Percentiles rank a stretch among this genome's conserved stretches.
phyloP scores from a whole-genome alignment of 371 early-diverging fungal genomes.

The Mucor plumbeus region DNA sequence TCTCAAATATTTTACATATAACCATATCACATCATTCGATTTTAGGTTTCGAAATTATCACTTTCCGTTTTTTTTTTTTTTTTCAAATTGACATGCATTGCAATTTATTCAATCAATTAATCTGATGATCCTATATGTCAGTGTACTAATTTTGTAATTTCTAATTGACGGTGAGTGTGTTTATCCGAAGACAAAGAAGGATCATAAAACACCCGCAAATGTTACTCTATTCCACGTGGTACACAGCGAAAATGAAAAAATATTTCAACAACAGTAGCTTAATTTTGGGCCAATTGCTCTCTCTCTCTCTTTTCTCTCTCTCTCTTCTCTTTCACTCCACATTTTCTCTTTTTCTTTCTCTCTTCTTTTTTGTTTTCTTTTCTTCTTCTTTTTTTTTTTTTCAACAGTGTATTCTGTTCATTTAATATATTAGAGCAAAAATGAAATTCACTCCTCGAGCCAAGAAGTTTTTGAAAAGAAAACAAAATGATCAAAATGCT shows the following conservation, averaged over 20 bases:
- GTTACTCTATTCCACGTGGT: constrained; percentile 22
- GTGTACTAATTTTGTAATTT: background rate
- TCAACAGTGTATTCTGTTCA: background rate
- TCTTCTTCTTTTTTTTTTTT: background rate
- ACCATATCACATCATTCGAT: background rate
- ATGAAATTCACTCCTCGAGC: constrained; percentile 21
- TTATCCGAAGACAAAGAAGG: constrained; percentile 16
- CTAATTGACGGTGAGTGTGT: constrained; percentile 12
- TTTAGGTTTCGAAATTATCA: background rate
- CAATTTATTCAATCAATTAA: no score
- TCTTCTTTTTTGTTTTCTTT: constrained; percentile 3
- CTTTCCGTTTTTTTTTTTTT: no score
- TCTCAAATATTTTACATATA: background rate
- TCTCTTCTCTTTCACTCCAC: background rate
- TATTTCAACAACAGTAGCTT: constrained; percentile 18
- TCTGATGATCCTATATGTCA: no score
- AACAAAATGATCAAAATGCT: background rate
- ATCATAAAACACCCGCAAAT: constrained; percentile 19
- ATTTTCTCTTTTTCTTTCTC: background rate
- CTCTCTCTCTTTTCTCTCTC: background rate
- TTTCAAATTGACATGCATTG: no score
- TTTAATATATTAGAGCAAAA: background rate
- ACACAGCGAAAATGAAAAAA: constrained; percentile 4
- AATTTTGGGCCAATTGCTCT: background rate
- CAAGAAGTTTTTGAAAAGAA: constrained; percentile 14